Evolutionary conservation across 805 yeast species (phyloP), one percentile per base, ranked within the genome.

Genomic region (Myxozyma vanderwaltii): DNA sequence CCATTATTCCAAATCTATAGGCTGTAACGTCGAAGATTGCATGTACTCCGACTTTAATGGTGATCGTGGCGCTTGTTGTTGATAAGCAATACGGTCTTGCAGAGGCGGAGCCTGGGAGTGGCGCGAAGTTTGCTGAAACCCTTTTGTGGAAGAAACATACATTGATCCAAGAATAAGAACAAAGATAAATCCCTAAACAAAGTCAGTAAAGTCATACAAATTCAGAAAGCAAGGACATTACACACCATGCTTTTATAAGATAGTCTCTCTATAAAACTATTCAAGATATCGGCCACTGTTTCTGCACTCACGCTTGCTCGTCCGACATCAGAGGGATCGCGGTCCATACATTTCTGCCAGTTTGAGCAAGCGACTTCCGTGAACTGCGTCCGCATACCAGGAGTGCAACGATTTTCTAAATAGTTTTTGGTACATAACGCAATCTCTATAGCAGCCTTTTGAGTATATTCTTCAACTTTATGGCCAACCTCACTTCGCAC

Each of bases 291-390:
- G 1, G 95, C 96, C 66, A 89, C 79, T 0, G 92, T 86, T 69
- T 86, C 91, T 0, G 95, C 95, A 48, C 91, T 84, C 56, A 90
- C 80, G 61, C 79, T 79, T 0, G 92, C 88, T 50, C 83, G 80
- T 2, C 89, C 91, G 12, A 85, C 79, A 0, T 72, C 73, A 2
- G 81, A 79, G 8, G 96, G 91, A 63, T 89, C 92, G 50, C 85
- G 75, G 66, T 85, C 82, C 91, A 89, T 89, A 71, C 99, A 94
- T 58, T 79, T 80, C 61, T 82, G 86, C 94, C 96, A 89, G 36
- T 77, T 78, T 36, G 79, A 76, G 72, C 99, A 92, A 13, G 82
- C 75, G 1, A 74, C 72, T 66, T 86, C 94, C 17, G 90, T 71
- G 0, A 89, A 91, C 0, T 96, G 96, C 0, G 85, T 91, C 13